Conservation (phyloP, 305 asterid genomes). For the Fraxinus sp. region DNA sequence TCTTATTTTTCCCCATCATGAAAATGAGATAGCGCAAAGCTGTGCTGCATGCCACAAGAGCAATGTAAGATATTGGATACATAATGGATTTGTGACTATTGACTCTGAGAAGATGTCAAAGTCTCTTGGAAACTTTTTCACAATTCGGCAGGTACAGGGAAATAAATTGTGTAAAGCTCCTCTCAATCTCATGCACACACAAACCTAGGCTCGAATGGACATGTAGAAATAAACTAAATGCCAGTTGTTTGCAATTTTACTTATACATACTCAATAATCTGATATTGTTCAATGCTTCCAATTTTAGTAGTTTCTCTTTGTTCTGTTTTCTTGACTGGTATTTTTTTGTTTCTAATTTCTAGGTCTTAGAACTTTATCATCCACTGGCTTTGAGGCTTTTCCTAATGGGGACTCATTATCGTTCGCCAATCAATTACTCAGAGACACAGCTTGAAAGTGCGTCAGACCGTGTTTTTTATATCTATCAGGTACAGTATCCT, state of each 20-base stretch:
- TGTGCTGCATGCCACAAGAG: constrained; percentile 89
- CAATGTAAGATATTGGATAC: constrained; percentile 80
- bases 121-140: constrained; percentile 96
- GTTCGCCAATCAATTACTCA: constrained; percentile 94
- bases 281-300: not conserved
- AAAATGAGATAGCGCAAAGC: constrained; percentile 98
- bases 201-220: not conserved
- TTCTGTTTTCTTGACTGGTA: not conserved
- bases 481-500: constrained; percentile 66
- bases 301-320: not conserved
- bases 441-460: constrained; percentile 81
- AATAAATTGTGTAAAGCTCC: constrained; percentile 9
- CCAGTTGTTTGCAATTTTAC: not conserved
- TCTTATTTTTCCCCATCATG: constrained; percentile 96
- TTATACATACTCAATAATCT: not conserved
- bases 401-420: constrained; percentile 89
- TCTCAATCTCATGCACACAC: not conserved
- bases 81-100: constrained; percentile 92
- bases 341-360: constrained; percentile 23
- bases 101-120: constrained; percentile 97
- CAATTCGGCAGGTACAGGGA: constrained; percentile 75
- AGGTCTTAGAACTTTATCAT: constrained; percentile 90
- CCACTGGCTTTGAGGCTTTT: constrained; percentile 89
- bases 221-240: not conserved
- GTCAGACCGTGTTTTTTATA: constrained; percentile 87